Conservation (phyloP, 768 basidiomycete genomes). For the Myochromella boudieri region DNA sequence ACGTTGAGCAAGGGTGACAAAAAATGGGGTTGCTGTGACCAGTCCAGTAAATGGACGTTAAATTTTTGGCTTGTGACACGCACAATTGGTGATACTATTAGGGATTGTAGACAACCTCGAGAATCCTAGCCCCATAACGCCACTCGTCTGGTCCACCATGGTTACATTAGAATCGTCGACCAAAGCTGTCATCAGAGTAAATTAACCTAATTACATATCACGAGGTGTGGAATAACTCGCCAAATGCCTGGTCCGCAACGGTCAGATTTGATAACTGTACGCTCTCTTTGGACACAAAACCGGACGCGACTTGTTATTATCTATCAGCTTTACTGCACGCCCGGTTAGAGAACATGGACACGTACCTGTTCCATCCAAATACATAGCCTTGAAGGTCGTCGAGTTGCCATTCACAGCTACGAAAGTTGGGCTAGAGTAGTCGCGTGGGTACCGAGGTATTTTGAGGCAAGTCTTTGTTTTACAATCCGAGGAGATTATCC, state of each 20-base stretch:
- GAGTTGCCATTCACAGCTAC: conserved; percentile 57
- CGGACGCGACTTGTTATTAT: conserved; percentile 50
- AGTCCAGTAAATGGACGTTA: neutral
- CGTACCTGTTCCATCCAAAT: conserved; percentile 71
- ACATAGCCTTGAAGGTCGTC: conserved; percentile 59
- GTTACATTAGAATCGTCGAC: conserved; percentile 63
- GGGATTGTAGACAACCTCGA: conserved; percentile 67
- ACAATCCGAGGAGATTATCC: conserved; percentile 69
- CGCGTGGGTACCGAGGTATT: conserved; percentile 71
- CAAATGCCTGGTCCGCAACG: conserved; percentile 62
- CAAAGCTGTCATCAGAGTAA: conserved; percentile 41
- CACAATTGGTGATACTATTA: conserved; percentile 46
- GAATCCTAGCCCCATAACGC: conserved; percentile 76
- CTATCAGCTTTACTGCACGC: neutral
- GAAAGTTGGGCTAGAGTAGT: conserved; percentile 67
- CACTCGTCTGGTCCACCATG: conserved; percentile 63
- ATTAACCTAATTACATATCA: neutral
- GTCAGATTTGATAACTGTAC: conserved; percentile 62
- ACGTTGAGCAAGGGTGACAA: conserved; percentile 58
- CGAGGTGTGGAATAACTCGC: conserved; percentile 36
- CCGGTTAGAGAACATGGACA: conserved; percentile 10
- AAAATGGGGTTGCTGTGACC: conserved; percentile 64
- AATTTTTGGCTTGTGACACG: neutral
- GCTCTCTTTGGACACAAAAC: conserved; percentile 70
- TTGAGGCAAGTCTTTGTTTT: conserved; percentile 48